Base-by-base conservation (phyloP, 2,329 filamentous ascomycete genomes). In the Fusarium chaquense region DNA sequence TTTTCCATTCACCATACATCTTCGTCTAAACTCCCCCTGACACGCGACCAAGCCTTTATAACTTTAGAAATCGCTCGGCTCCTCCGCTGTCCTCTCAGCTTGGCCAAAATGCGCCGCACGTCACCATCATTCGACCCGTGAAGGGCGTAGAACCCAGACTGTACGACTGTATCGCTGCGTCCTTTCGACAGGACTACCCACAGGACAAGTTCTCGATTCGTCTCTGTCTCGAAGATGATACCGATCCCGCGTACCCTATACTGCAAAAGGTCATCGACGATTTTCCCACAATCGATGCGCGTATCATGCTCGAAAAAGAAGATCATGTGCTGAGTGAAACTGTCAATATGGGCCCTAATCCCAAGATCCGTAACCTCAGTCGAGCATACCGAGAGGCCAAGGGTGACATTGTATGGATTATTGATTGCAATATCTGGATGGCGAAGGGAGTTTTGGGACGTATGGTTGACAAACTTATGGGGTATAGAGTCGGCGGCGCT, bases 321-420 rank as follows among this genome's bases (percentile, higher is more conserved):
- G 94, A 97, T 77, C 89, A 91, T 1, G 79, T 89, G 32, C 82
- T 97, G 11, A 33, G 79, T 81, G 13, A 85, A 84, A 55, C 80
- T 84, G 80, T 86, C 67, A 85, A 88, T 59, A 85, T 98, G 59
- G 97, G 97, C 0, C 96, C 96, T 2, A 99, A 99, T 76, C 96
- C 96, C n/a, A 99, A 99, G 83, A 97, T 99, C 73, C 87, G 96
- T 52, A 99, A 99, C 78, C 93, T 98, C 85, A 98, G 94, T 78
- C 88, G 93, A 44, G 94, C 93, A 4, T 99, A 98, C 77, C 85
- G 94, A 30, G 94, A 98, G 76, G 93, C 94, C 3, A 90, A 91
- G 69, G 91, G 92, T 2, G 94, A 98, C 76, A 86, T 98, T 28
- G 85, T 99, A 24, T 99, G 96, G 96, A 90, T 98, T 52, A 87